These are phyloP conservation scores for Ambrosiella xylebori DNA, from an alignment of 2,329 filamentous ascomycete species.

Conservation along the genomic window DNA sequence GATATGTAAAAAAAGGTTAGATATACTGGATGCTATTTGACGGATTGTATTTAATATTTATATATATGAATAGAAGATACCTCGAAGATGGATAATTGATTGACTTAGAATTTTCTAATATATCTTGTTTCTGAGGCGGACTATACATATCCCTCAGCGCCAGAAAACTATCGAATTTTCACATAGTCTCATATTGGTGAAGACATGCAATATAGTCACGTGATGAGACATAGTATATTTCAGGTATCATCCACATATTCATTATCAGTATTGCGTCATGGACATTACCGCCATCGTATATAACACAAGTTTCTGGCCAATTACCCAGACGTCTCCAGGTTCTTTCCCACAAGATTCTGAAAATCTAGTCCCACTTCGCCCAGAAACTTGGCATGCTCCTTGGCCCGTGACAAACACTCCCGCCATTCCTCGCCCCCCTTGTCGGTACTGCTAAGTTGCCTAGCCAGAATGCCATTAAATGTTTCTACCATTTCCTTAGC, in stretches of 20 bases:
- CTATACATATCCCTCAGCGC: not conserved
- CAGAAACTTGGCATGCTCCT: slow-evolving; percentile 63
- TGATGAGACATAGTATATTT: not conserved
- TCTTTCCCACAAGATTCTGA: slow-evolving; percentile 56
- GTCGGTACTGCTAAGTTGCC: slow-evolving; percentile 78
- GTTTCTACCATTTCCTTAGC: slow-evolving; percentile 87
- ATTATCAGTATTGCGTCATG: not conserved
- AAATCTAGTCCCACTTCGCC: slow-evolving; percentile 84
- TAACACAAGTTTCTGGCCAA: not conserved
- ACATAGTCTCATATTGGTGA: not conserved
- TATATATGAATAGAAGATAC: no score
- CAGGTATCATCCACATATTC: not conserved
- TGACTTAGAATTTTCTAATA: no score
- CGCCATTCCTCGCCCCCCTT: slow-evolving; percentile 59
- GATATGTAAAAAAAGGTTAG: no score
- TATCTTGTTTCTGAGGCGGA: no score
- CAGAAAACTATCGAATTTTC: not conserved
- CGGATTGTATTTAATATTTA: no score
- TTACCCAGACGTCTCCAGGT: slow-evolving; percentile 20
- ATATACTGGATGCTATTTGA: no score
- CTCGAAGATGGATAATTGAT: no score
- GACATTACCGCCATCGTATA: not conserved
- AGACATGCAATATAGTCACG: not conserved
- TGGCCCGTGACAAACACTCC: slow-evolving; percentile 67
- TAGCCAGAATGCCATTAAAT: slow-evolving; percentile 66